These are phyloP conservation scores for Plasmodium gonderi DNA, from an alignment of 169 alveolate species.

Conservation along the genomic window DNA sequence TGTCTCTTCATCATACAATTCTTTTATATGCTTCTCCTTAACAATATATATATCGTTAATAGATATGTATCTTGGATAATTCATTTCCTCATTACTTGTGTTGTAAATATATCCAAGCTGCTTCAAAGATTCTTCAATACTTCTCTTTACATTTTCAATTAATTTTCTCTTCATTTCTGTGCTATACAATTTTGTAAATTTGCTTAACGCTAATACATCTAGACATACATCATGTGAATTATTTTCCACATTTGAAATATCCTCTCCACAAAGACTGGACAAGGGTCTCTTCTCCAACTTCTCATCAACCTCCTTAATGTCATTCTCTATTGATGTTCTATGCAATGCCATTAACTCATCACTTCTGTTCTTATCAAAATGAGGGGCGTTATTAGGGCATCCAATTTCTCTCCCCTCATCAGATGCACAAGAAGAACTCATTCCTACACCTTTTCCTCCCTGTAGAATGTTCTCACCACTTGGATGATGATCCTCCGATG, in stretches of 20 bases:
- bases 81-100: neutral
- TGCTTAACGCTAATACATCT: slow-evolving; percentile 52
- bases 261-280: neutral
- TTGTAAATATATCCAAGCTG: neutral
- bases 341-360: too few relatives aligned
- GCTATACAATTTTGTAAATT: slow-evolving; percentile 32
- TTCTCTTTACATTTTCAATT: slow-evolving; percentile 21
- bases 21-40: slow-evolving; percentile 24
- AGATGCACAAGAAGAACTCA: too few relatives aligned
- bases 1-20: slow-evolving; percentile 54
- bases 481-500: too few relatives aligned
- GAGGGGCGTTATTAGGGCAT: too few relatives aligned
- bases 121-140: slow-evolving; percentile 26
- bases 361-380: neutral
- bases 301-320: neutral
- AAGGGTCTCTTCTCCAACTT: neutral
- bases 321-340: neutral
- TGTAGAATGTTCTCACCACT: too few relatives aligned
- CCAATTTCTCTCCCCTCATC: too few relatives aligned
- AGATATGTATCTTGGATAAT: slow-evolving; percentile 3
- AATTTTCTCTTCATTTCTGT: slow-evolving; percentile 38
- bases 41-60: slow-evolving; percentile 64
- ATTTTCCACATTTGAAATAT: neutral
- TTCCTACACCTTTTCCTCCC: too few relatives aligned
- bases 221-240: slow-evolving; percentile 29